phyloP scores from a whole-genome alignment of 495 filamentous ascomycete species.

The Clavariopsis aquatica region DNA sequence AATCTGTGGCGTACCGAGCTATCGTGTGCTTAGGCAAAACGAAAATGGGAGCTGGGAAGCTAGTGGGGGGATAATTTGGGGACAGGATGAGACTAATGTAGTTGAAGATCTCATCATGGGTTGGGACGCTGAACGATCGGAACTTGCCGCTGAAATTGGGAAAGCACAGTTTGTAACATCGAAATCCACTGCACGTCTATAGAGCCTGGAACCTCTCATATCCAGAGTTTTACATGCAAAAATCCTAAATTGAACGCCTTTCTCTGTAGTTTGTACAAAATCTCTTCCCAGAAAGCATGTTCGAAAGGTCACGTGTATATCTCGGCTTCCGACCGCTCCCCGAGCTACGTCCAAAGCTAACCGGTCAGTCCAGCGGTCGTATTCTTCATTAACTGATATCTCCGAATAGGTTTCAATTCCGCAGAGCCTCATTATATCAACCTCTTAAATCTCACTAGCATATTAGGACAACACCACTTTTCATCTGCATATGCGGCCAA shows the following conservation, averaged over 20 bases:
- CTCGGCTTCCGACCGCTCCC: not conserved
- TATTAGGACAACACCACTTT: too few relatives aligned
- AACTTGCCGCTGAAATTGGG: not conserved
- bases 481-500: too few relatives aligned
- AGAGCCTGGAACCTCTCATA: not conserved
- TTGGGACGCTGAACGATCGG: conserved; percentile 18
- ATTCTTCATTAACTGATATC: not conserved
- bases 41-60: conserved; percentile 1
- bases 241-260: too few relatives aligned
- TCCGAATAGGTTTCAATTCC: not conserved
- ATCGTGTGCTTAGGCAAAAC: conserved; percentile 25
- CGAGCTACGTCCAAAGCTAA: not conserved
- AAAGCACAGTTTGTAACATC: not conserved
- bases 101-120: conserved; percentile 34
- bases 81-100: conserved; percentile 30
- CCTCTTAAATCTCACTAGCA: too few relatives aligned
- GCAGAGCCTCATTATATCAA: not conserved
- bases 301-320: not conserved
- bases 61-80: conserved; percentile 30
- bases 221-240: too few relatives aligned
- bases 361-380: not conserved
- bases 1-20: conserved; percentile 34
- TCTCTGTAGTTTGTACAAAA: too few relatives aligned
- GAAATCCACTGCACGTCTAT: not conserved
- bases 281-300: too few relatives aligned